phyloP scores from a whole-genome alignment of 2,329 filamentous ascomycete species.

The Colletotrichum tofieldiae region DNA sequence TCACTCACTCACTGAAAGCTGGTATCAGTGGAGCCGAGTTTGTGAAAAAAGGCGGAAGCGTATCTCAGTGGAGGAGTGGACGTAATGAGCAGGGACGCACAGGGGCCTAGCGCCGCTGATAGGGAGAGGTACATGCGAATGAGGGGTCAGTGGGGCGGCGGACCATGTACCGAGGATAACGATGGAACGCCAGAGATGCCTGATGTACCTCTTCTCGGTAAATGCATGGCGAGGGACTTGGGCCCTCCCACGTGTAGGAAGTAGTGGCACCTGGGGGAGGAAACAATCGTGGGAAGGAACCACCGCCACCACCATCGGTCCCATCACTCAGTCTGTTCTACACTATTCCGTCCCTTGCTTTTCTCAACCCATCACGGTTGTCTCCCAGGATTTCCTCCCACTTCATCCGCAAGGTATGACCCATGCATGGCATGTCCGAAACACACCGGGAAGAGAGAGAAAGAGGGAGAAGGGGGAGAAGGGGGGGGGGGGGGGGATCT shows the following conservation, averaged over 20 bases:
- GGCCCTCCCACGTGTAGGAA: constrained; percentile 36
- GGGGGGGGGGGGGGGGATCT: not conserved
- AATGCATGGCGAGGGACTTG: not conserved
- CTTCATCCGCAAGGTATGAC: not conserved
- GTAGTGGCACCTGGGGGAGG: constrained; percentile 34
- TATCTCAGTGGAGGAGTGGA: constrained; percentile 23
- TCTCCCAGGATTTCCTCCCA: not conserved
- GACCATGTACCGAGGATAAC: constrained; percentile 21
- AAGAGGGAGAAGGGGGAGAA: no score
- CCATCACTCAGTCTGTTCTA: not conserved
- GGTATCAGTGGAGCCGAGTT: constrained; percentile 1
- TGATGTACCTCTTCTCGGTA: not conserved
- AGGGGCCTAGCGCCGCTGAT: constrained; percentile 1
- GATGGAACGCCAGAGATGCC: not conserved
- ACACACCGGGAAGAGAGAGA: no score
- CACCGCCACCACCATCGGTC: not conserved
- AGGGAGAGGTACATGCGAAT: constrained; percentile 17
- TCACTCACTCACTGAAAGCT: not conserved
- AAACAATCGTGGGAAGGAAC: constrained; percentile 20
- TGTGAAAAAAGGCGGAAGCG: not conserved
- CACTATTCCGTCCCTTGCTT: not conserved
- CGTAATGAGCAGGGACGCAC: constrained; percentile 27
- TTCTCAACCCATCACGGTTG: not conserved
- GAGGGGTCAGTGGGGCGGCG: not conserved
- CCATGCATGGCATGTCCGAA: not conserved